phyloP scores from a whole-genome alignment of 805 yeast species.

The Candida berthetii region DNA sequence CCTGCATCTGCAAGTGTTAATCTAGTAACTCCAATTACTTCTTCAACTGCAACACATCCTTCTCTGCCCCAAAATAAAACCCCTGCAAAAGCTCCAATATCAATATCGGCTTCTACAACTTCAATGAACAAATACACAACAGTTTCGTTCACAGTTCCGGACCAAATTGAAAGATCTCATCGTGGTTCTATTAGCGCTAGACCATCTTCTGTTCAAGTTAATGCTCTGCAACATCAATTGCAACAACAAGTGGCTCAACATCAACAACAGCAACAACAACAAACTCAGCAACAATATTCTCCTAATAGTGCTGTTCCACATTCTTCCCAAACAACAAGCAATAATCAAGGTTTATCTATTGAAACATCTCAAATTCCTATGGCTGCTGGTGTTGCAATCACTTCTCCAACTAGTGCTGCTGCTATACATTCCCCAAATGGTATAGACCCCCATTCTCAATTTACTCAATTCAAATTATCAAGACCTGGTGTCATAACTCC shows the following conservation, averaged over 20 bases:
- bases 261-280: constrained; percentile 4
- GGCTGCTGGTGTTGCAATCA: background rate
- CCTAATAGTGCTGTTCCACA: too few species aligned
- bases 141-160: constrained; percentile 43
- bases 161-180: constrained; percentile 35
- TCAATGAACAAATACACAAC: constrained; percentile 13
- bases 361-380: background rate
- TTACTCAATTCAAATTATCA: too few species aligned
- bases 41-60: background rate
- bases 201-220: constrained; percentile 35
- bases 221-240: constrained; percentile 9
- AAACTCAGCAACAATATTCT: constrained; percentile 3
- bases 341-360: background rate
- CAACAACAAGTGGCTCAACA: constrained; percentile 9
- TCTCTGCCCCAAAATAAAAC: background rate
- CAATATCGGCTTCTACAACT: constrained; percentile 1
- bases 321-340: too few species aligned
- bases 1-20: too few species aligned
- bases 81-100: background rate
- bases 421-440: too few species aligned
- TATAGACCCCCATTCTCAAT: too few species aligned
- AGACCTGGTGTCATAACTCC: background rate
- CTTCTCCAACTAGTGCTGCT: too few species aligned
- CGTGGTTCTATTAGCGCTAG: constrained; percentile 53
- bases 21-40: background rate